Conservation (phyloP, 1,284 basidiomycete genomes). For the Megacollybia platyphylla region DNA sequence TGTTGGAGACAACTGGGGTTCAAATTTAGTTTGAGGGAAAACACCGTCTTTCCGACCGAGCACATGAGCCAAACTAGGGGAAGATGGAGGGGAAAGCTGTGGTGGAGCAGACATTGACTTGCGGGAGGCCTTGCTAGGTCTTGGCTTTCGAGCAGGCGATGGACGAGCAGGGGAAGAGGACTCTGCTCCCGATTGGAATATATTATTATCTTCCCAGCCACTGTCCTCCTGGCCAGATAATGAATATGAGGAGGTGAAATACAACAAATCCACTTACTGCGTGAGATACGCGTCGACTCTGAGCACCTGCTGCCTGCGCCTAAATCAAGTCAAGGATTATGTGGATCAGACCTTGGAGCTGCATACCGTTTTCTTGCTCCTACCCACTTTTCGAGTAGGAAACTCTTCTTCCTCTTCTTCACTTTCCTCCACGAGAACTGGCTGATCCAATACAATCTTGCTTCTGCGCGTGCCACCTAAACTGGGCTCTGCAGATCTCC, state of each 20-base stretch:
- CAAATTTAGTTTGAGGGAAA: slow-evolving; percentile 40
- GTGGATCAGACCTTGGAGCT: slow-evolving; percentile 2
- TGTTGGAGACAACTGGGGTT: slow-evolving; percentile 36
- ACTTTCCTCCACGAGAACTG: slow-evolving; percentile 56
- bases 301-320: slow-evolving; percentile 33
- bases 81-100: slow-evolving; percentile 32
- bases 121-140: slow-evolving; percentile 40
- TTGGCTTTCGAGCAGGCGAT: slow-evolving; percentile 40
- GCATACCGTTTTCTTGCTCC: slow-evolving; percentile 47
- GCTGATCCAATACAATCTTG: slow-evolving; percentile 22
- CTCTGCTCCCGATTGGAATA: slow-evolving; percentile 73
- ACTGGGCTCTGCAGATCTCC: slow-evolving; percentile 58
- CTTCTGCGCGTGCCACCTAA: slow-evolving; percentile 36
- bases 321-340: slow-evolving; percentile 11
- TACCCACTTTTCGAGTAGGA: slow-evolving; percentile 45
- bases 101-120: slow-evolving; percentile 67
- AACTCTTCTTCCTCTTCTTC: slow-evolving; percentile 58
- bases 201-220: slow-evolving; percentile 78
- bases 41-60: slow-evolving; percentile 9
- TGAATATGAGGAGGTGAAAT: slow-evolving; percentile 11
- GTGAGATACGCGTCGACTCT: slow-evolving; percentile 41
- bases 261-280: slow-evolving; percentile 16
- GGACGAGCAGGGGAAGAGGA: slow-evolving; percentile 61
- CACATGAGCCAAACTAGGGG: slow-evolving; percentile 17
- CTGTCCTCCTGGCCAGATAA: slow-evolving; percentile 37